A percentile compares a stretch with the other conserved stretches of the same genome.
Evolutionary conservation across 2,329 filamentous ascomycete species (phyloP).

Genomic region (Talaromyces atroroseus): DNA sequence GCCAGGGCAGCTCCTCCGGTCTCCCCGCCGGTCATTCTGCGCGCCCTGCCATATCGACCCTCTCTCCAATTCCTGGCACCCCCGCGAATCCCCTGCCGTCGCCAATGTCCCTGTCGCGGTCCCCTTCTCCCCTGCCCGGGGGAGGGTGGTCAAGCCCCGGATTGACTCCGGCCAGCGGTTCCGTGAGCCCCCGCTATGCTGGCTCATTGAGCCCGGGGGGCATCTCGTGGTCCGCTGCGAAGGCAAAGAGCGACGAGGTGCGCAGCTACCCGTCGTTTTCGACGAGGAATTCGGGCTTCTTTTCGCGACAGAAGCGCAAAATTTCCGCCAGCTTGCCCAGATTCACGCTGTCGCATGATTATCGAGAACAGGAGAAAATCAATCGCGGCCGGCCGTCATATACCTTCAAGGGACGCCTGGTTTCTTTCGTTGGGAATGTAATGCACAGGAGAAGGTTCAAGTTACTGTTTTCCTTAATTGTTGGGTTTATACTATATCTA

Average conservation of each 20-base stretch:
- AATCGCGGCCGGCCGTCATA: conserved; percentile 50
- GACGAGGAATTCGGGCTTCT: conserved; percentile 79
- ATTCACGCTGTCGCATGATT: conserved; percentile 55
- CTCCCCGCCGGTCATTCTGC: conserved; percentile 17
- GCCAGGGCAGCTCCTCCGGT: conserved; percentile 21
- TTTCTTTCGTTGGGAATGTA: conserved; percentile 43
- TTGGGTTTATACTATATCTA: conserved; percentile 56
- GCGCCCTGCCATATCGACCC: conserved; percentile 19
- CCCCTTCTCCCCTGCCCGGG: conserved; percentile 75
- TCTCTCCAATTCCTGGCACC: conserved; percentile 49
- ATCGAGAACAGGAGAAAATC: conserved; percentile 73
- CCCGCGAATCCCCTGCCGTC: conserved; percentile 52
- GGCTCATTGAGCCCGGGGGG: conserved; percentile 24
- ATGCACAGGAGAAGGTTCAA: conserved; percentile 62
- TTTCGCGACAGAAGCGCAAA: conserved; percentile 74
- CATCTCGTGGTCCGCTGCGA: conserved; percentile 77
- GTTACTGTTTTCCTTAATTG: conserved; percentile 54
- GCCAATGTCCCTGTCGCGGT: conserved; percentile 77
- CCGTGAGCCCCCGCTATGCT: conserved; percentile 56
- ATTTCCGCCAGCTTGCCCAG: conserved; percentile 73
- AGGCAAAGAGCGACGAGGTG: conserved; percentile 67
- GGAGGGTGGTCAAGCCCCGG: conserved; percentile 87
- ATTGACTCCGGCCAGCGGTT: conserved; percentile 66
- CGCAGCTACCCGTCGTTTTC: conserved; percentile 73
- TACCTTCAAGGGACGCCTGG: conserved; percentile 25